A percentile compares a stretch with the other conserved stretches of the same genome.
phyloP scores from a whole-genome alignment of 75 land plant genomes.

The Pinus tabuliformis region DNA sequence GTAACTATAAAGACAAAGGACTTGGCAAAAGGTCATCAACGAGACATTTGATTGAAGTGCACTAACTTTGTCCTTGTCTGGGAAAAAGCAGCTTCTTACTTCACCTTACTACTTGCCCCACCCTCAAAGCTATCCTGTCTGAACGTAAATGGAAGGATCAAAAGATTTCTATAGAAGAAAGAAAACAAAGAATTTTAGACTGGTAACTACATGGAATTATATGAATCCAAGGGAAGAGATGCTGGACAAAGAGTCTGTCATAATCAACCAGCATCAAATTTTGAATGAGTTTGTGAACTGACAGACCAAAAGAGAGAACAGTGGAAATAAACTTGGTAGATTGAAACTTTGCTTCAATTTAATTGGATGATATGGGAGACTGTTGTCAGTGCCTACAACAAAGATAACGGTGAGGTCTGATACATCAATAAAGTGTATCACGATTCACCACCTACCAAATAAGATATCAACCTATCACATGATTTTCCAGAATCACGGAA shows the following conservation, averaged over 20 bases:
- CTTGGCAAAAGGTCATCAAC: not conserved
- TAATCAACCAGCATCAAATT: not conserved
- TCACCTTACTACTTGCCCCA: not conserved
- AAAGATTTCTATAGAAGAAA: not conserved
- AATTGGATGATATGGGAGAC: not conserved
- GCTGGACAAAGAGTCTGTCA: not conserved
- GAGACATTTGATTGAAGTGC: not conserved
- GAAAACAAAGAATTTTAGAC: not conserved
- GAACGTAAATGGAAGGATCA: not conserved
- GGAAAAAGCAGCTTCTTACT: not conserved
- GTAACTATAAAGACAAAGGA: not conserved
- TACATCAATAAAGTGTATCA: not conserved
- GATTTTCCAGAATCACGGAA: too few species aligned
- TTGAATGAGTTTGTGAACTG: not conserved
- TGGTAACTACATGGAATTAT: not conserved
- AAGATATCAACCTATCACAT: too few species aligned
- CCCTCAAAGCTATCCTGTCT: not conserved
- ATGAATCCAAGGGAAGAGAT: not conserved
- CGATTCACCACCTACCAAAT: not conserved
- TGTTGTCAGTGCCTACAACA: not conserved
- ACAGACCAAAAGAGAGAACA: not conserved
- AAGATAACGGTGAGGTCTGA: not conserved
- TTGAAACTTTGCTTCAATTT: not conserved
- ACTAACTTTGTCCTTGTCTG: not conserved
- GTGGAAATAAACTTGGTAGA: not conserved